Evolutionary conservation across 2,329 filamentous ascomycete genomes (phyloP), one percentile per base, ranked within the genome.

Genomic region (Nigrospora sphaerica): DNA sequence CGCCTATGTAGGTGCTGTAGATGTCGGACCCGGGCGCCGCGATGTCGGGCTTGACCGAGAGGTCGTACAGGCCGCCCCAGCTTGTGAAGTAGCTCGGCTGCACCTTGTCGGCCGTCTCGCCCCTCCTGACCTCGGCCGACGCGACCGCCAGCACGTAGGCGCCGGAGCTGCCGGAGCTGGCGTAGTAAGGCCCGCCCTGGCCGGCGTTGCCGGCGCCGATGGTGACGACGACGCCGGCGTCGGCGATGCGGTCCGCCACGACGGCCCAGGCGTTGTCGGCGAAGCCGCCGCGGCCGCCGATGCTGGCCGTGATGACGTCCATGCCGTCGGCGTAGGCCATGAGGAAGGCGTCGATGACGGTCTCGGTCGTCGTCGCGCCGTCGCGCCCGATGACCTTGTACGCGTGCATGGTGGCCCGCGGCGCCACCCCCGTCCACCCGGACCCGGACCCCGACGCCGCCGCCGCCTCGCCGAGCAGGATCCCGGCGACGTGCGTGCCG

Each of bases 201-300:
- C 75, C 74, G 16, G 70, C 67, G 45, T 79, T 79, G 12, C 75
- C 74, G 9, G 70, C 73, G 2, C 73, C 69, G 28, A 76, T 67
- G n/a, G 69, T 67, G n/a, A 75, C 65, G 10, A 74, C 67, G 0
- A 77, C 62, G 11, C 74, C 73, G 14, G 65, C 57, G 6, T 69
- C 64, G 10, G 62, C 65, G 39, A 69, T 63, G 17, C 64, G 61
- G 3, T 62, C 60, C 6, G 64, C 59, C 6, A 66, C 61, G 16
- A 61, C 58, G 34, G 66, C 62, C 59, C 60, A 63, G 14, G 64
- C 55, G 34, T 64, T 54, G 34, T 59, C 57, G 1, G 57, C 52
- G 51, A 54, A 62, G 18, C 70, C 70, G 42, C 62, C 57, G 1
- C 62, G 57, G 7, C 59, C 53, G 2, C 67, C 66, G 42, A 70